These are phyloP conservation scores for Geranium rotundifolium DNA, from an alignment of 345 rosid species.

Conservation along the genomic window DNA sequence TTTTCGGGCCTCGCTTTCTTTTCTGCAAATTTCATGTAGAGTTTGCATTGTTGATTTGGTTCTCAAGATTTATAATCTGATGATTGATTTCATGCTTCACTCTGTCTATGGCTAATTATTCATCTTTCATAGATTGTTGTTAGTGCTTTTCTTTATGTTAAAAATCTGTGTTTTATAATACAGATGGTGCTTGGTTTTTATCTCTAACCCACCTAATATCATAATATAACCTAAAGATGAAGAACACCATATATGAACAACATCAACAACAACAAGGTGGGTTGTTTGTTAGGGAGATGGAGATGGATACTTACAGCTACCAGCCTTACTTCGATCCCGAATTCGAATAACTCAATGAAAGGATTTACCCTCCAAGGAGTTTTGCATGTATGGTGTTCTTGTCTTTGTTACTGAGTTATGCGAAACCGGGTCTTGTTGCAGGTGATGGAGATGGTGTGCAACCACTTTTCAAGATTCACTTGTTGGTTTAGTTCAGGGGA, in stretches of 20 bases:
- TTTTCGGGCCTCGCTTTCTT: neutral
- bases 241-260: too few species aligned
- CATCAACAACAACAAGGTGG: too few species aligned
- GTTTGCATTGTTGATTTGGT: too few species aligned
- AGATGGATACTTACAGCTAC: constrained; percentile 18
- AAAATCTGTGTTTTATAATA: too few species aligned
- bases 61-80: too few species aligned
- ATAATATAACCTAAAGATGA: neutral
- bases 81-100: neutral
- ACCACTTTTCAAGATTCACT: constrained; percentile 53
- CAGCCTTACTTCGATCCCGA: constrained; percentile 74
- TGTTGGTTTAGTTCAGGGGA: too few species aligned
- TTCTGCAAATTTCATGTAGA: neutral
- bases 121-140: neutral
- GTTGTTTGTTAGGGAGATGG: constrained; percentile 25
- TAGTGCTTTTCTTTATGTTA: too few species aligned
- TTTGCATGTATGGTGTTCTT: neutral
- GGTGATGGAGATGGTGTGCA: constrained; percentile 37
- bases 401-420: neutral
- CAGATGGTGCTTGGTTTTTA: too few species aligned
- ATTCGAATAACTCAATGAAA: constrained; percentile 61
- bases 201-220: too few species aligned
- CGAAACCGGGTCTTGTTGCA: neutral
- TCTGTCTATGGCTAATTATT: neutral
- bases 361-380: constrained; percentile 62